Percentiles rank a stretch among this genome's conserved stretches.
These are phyloP conservation scores for Triticum timopheevii DNA, from an alignment of 176 grass and related monocot genomes.

Conservation along the genomic window DNA sequence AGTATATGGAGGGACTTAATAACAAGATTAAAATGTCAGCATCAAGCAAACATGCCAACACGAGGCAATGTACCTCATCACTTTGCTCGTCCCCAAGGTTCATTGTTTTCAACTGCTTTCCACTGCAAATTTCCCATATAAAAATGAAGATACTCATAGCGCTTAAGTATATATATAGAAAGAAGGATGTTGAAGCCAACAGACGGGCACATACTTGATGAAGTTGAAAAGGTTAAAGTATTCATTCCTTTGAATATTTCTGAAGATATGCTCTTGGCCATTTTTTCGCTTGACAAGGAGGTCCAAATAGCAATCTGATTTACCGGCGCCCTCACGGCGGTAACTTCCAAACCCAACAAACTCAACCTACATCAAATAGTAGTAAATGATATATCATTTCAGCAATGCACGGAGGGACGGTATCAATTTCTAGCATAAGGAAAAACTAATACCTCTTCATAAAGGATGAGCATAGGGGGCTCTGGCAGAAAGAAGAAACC, in stretches of 20 bases:
- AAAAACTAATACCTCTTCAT: slow-evolving; percentile 74
- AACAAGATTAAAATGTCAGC: slow-evolving; percentile 18
- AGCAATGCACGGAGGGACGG: background rate
- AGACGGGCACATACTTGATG: slow-evolving; percentile 54
- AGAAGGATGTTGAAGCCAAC: background rate
- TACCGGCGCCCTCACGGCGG: slow-evolving; percentile 55
- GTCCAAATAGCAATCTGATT: slow-evolving; percentile 80
- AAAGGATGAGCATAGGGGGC: slow-evolving; percentile 92
- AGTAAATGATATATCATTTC: slow-evolving; percentile 15
- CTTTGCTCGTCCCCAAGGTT: slow-evolving; percentile 93
- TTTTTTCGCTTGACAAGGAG: slow-evolving; percentile 72
- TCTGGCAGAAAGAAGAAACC: slow-evolving; percentile 97
- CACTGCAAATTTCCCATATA: slow-evolving; percentile 48
- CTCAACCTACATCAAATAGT: slow-evolving; percentile 57
- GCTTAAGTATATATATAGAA: slow-evolving; percentile 3
- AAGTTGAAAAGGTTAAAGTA: slow-evolving; percentile 84
- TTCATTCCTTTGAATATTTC: slow-evolving; percentile 86
- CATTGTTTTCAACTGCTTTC: slow-evolving; percentile 86
- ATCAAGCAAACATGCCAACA: slow-evolving; percentile 27
- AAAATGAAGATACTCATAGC: slow-evolving; percentile 10
- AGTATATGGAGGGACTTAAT: background rate
- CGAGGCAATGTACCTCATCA: slow-evolving; percentile 68
- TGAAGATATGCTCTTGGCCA: slow-evolving; percentile 85
- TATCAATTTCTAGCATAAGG: slow-evolving; percentile 23
- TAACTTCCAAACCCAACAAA: slow-evolving; percentile 84